Evolutionary conservation across 2,329 filamentous ascomycete species (phyloP).

Genomic region (Taxawa tesnikishii): DNA sequence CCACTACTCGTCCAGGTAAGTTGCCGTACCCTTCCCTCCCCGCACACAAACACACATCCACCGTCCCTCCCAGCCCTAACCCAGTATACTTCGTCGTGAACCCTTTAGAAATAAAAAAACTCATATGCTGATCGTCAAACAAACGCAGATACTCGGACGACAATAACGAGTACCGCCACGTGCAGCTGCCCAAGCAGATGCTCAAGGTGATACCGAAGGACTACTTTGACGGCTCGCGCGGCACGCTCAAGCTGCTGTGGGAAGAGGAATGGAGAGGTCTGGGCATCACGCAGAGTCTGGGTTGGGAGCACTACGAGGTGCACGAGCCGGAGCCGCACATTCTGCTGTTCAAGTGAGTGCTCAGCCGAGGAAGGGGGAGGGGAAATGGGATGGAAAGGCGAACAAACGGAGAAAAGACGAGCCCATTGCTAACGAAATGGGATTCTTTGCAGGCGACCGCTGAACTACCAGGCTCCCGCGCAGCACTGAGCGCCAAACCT

Average conservation of each 20-base stretch:
- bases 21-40: no score
- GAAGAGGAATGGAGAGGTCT: slow-evolving; percentile 97
- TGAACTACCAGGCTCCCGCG: slow-evolving; percentile 68
- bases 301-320: slow-evolving; percentile 99
- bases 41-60: no score
- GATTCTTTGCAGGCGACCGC: slow-evolving; percentile 54
- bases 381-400: background rate
- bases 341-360: slow-evolving; percentile 85
- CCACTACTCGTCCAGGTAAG: slow-evolving; percentile 85
- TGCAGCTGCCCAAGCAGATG: slow-evolving; percentile 96
- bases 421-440: slow-evolving; percentile 5
- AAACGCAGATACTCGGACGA: slow-evolving; percentile 77
- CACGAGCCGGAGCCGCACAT: slow-evolving; percentile 98
- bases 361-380: slow-evolving; percentile 9
- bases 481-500: background rate
- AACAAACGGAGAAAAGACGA: background rate
- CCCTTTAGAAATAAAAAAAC: no score
- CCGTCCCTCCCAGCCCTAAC: no score
- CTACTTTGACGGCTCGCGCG: slow-evolving; percentile 79
- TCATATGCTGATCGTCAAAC: background rate
- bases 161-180: slow-evolving; percentile 93
- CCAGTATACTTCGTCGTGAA: no score
- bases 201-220: slow-evolving; percentile 92
- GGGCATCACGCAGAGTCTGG: slow-evolving; percentile 94
- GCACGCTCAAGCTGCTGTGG: slow-evolving; percentile 91